Evolutionary conservation across 2,329 filamentous ascomycete species (phyloP), one percentile per base, ranked within the genome.

Genomic region (Helicocarpus griseus): DNA sequence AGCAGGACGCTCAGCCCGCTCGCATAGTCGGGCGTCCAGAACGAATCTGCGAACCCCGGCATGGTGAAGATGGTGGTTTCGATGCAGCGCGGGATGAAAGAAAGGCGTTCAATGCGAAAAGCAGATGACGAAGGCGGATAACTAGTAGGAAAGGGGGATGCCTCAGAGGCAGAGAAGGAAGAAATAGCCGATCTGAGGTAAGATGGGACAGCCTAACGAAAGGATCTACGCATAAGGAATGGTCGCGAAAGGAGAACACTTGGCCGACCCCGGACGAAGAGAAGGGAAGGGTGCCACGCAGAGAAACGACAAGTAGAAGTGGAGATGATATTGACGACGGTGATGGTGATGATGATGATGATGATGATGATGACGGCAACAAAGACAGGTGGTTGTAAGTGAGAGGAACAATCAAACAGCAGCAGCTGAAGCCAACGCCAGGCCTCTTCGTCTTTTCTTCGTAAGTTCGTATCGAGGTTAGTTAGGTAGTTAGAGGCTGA

Each of bases 21-120:
- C 68, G 91, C 91, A 78, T 97, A 97, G 79, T 98, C 93, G 67
- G 82, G 82, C 56, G 93, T 95, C 93, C 93, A 98, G 75, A 98
- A 97, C 48, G 90, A 95, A 73, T 91, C 89, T 61, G 89, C 84
- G 73, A 98, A 97, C 63, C 87, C 82, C 61, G 87, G 86, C 87
- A 91, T 91, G 67, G 70, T 82, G 64, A 60, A 39, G 29, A 40
- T 11, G 11, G 26, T 17, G 8, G 38, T 17, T 11, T 17, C 8
- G 38, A 40, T 7, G 7, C 38, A 22, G 38, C 7, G 8, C 7
- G 21, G 40, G 13, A 24, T 14, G 14, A 26, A 44, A 11, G 13
- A 29, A 44, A 22, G 13, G 17, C 21, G 40, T 44, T 39, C 36
- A 39, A 39, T 39, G 36, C 14, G 14, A 39, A 39, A 39, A n/a